Conservation (phyloP, 768 basidiomycete genomes). For the Russula foetens region DNA sequence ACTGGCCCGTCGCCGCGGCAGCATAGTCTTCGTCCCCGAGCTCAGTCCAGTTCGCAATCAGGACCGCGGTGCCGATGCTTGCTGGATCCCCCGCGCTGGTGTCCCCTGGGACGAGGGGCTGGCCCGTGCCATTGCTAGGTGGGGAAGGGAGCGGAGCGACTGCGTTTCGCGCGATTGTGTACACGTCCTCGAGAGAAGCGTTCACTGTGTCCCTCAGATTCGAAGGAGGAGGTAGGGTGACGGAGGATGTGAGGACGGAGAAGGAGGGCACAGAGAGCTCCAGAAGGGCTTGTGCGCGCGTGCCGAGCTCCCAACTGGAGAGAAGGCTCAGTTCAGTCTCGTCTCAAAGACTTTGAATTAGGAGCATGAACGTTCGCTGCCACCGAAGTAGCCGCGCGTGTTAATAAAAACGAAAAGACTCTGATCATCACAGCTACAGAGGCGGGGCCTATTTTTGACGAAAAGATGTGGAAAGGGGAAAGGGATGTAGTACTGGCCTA, state of each 20-base stretch:
- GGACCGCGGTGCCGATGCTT: constrained; percentile 62
- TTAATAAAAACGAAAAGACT: background rate
- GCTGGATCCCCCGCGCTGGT: constrained; percentile 72
- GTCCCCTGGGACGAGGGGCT: constrained; percentile 49
- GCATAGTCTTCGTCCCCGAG: constrained; percentile 46
- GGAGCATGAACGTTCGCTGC: background rate
- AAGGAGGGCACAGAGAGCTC: constrained; percentile 39
- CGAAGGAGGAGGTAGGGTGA: constrained; percentile 25
- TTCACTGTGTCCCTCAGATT: constrained; percentile 20
- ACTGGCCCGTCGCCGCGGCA: constrained; percentile 55
- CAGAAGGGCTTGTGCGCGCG: constrained; percentile 40
- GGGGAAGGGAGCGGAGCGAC: constrained; percentile 40
- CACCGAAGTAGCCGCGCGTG: background rate
- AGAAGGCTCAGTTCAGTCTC: background rate
- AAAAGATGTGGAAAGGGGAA: too few relatives aligned
- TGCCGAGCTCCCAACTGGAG: constrained; percentile 48
- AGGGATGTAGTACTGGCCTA: constrained; percentile 26
- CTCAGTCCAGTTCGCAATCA: constrained; percentile 53
- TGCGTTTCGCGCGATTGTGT: constrained; percentile 42
- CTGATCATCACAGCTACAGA: too few relatives aligned
- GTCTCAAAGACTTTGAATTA: background rate
- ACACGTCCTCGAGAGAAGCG: constrained; percentile 42
- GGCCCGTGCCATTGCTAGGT: constrained; percentile 37
- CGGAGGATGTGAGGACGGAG: constrained; percentile 35
- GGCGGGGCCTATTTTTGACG: background rate